Base-by-base conservation (phyloP, 257 asterid species). In the Sherardia arvensis region DNA sequence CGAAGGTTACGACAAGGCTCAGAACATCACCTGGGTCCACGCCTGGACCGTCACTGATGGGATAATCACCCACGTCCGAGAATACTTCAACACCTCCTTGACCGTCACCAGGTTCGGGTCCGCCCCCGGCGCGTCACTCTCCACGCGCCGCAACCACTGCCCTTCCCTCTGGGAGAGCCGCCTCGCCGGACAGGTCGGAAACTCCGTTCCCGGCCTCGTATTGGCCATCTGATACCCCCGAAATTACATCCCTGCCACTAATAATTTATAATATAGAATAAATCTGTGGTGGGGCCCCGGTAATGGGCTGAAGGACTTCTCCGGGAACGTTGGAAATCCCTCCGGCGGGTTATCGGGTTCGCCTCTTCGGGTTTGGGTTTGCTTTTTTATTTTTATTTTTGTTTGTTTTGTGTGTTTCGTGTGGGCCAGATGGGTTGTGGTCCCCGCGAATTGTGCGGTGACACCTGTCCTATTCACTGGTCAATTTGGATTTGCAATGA, bases 21-120 rank as follows among this genome's bases (percentile, higher is more conserved):
- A 81, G 9, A 79, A 86, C 55, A 76, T 90, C 59, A 79, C 88
- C 69, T 93, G 97, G 99, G 92, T 93, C 21, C 99, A 93, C 82
- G 99, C 99, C 69, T 93, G 99, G 99, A 87, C 97, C 62, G 97
- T 87, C 59, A 48, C 85, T 25, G 87, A 93, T 90, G 99, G 95
- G 92, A 74, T 87, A 82, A 87, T 93, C 61, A 90, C 95, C 66
- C 99, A 93, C 83, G 87, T 93, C 9, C 71, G 96, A 21, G 99
- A 93, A 84, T 90, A 93, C 71, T 82, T 93, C 85, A 93, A 93
- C 78, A 90, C 99, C 14, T 86, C 97, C 36, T 87, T 93, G 30
- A 90, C 94, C 22, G 99, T 93, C 5, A 90, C 99, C 18, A 87
- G 90, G 0, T 10, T 90, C 34, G 83, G 85, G 0, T 69, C 51